Evolutionary conservation across 2,329 filamentous ascomycete species (phyloP), one percentile per base, ranked within the genome.

Genomic region (Cryphonectria naterciae): DNA sequence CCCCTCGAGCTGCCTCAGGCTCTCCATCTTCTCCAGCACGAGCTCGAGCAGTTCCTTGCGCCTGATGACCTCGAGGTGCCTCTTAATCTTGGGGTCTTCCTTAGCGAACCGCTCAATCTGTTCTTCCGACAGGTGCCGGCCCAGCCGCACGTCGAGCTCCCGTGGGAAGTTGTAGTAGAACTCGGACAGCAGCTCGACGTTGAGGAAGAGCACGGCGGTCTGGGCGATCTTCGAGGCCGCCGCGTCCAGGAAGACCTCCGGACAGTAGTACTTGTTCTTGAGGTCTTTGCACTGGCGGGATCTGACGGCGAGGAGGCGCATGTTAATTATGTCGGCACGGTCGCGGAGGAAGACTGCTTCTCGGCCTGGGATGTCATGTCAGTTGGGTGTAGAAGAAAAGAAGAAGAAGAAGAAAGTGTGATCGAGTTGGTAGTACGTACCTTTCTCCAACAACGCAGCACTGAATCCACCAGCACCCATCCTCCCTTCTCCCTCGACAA

Each of bases 81-180:
- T 87, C 73, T 91, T 88, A 73, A 99, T 92, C 81, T 95, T 96
- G 25, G 94, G 92, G 78, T 99, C 97, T 81, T 99, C 96, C 68
- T 93, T 90, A 3, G 96, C 96, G 76, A 99, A 98, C 37, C 89
- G 88, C 79, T 99, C 95, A 6, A 98, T 88, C 77, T 98, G 91
- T 7, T 90, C 89, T 69, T 92, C 89, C 46, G 89, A 89, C 72
- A 98, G 86, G 76, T 94, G 91, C 37, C 94, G 89, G 62, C 95
- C 94, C 15, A 99, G 90, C 46, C 95, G 89, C 72, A 92, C 84
- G 80, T 99, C 96, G 17, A 99, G 88, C 79, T 98, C 94, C 54
- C 96, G 89, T 0, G 96, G 96, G 81, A 99, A 99, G 79, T 96
- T 94, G 83, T 98, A 97, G 83, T 97, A 98, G 80, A 98, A 99